A percentile compares a stretch with the other conserved stretches of the same genome.
These are phyloP conservation scores for Stemphylium beticola DNA, from an alignment of 2,329 filamentous ascomycete species.

Conservation along the genomic window DNA sequence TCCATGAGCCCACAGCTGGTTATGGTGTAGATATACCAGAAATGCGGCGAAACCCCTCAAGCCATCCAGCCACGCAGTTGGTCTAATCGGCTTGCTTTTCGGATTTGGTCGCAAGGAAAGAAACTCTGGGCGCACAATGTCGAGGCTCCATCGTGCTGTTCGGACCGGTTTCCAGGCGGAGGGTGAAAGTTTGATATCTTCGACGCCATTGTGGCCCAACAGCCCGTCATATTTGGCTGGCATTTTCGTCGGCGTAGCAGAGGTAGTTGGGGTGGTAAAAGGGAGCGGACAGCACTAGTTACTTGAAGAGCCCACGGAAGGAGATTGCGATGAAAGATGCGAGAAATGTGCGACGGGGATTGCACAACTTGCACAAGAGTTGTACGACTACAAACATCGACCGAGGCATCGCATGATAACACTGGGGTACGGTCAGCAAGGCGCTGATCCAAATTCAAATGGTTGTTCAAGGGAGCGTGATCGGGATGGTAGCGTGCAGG, in stretches of 20 bases:
- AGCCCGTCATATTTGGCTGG: constrained; percentile 37
- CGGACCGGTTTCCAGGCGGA: constrained; percentile 36
- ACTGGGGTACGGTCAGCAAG: background rate
- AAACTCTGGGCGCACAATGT: constrained; percentile 42
- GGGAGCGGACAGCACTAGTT: background rate
- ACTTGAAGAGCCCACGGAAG: background rate
- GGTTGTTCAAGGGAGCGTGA: background rate
- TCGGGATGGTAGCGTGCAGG: background rate
- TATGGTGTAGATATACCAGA: constrained; percentile 68
- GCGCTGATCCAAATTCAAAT: background rate
- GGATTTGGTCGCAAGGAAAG: constrained; percentile 25
- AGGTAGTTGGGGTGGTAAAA: background rate
- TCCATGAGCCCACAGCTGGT: constrained; percentile 52
- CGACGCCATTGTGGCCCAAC: constrained; percentile 32
- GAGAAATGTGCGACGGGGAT: background rate
- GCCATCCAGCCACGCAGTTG: constrained; percentile 61
- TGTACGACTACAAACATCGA: background rate
- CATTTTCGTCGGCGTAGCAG: constrained; percentile 25
- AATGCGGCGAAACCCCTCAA: constrained; percentile 71
- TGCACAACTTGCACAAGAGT: background rate
- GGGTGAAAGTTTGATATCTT: constrained; percentile 33
- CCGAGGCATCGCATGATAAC: no score
- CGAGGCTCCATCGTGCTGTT: constrained; percentile 38
- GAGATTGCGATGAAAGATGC: background rate
- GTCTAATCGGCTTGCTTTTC: constrained; percentile 29